A percentile compares a stretch with the other conserved stretches of the same genome.
These are phyloP conservation scores for Triglochin maritima DNA, from an alignment of 106 monocot species.

Conservation along the genomic window DNA sequence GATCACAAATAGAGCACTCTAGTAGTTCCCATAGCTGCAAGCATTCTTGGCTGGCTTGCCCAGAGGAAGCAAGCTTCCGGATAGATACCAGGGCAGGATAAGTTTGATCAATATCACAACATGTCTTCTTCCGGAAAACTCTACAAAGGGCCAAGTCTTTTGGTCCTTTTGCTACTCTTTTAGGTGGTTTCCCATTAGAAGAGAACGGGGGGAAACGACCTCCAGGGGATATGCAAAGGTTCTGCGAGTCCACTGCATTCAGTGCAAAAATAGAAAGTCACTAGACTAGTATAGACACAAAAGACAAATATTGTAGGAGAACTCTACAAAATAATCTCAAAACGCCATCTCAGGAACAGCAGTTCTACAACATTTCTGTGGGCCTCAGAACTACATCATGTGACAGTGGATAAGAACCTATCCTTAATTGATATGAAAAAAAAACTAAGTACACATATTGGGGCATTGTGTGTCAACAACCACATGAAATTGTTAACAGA, in stretches of 20 bases:
- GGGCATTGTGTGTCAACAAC: too few relatives aligned
- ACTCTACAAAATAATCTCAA: too few relatives aligned
- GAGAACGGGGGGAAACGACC: slow-evolving; percentile 83
- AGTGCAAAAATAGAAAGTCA: neutral
- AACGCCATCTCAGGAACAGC: too few relatives aligned
- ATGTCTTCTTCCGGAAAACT: slow-evolving; percentile 73
- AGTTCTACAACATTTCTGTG: too few relatives aligned
- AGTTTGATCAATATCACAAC: slow-evolving; percentile 87
- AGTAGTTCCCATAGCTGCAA: slow-evolving; percentile 84
- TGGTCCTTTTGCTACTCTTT: slow-evolving; percentile 57
- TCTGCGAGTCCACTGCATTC: slow-evolving; percentile 42
- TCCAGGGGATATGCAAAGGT: slow-evolving; percentile 72
- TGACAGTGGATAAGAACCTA: too few relatives aligned
- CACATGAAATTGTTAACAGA: too few relatives aligned
- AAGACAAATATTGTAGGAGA: too few relatives aligned
- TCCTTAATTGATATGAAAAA: too few relatives aligned
- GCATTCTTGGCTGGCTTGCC: slow-evolving; percentile 73
- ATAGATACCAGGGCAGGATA: slow-evolving; percentile 58
- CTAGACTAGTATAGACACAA: neutral
- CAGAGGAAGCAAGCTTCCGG: slow-evolving; percentile 68
- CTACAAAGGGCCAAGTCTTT: slow-evolving; percentile 70
- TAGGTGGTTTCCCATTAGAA: slow-evolving; percentile 64
- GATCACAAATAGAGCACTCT: slow-evolving; percentile 93
- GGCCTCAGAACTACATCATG: too few relatives aligned
- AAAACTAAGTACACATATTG: too few relatives aligned